phyloP scores from a whole-genome alignment of 108 stramenopile genomes.

The Phaeodactylum tricornutum region DNA sequence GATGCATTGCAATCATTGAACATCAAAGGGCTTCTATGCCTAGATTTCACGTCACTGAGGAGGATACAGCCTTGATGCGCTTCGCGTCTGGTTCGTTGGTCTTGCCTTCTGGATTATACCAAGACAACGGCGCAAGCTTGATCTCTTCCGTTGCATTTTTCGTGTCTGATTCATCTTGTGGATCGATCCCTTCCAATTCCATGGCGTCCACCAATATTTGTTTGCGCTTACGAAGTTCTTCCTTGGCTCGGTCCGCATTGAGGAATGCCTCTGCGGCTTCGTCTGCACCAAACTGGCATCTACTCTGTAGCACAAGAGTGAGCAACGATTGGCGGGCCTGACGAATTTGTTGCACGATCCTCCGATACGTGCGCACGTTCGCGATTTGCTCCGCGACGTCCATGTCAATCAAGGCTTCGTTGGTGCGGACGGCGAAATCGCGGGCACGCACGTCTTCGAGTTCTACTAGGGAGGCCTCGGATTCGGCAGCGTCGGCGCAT shows the following conservation, averaged over 20 bases:
- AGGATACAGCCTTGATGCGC: no score
- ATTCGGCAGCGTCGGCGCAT: constrained; percentile 6
- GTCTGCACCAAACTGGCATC: constrained; percentile 66
- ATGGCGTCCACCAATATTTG: constrained; percentile 59
- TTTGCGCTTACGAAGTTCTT: constrained; percentile 48
- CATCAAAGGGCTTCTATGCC: no score
- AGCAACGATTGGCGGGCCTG: constrained; percentile 47
- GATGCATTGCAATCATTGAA: no score
- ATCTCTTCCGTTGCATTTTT: neutral
- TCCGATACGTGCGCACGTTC: constrained; percentile 40
- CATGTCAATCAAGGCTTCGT: constrained; percentile 55
- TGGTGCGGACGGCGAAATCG: constrained; percentile 36
- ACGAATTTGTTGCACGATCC: constrained; percentile 47
- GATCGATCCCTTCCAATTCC: constrained; percentile 72
- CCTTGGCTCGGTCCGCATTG: constrained; percentile 13
- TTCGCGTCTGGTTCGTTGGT: no score
- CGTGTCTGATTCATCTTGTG: constrained; percentile 10
- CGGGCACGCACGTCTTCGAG: constrained; percentile 16
- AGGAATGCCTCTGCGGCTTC: constrained; percentile 58
- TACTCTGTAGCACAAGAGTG: constrained; percentile 48
- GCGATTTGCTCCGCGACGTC: constrained; percentile 47
- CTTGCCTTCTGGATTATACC: no score
- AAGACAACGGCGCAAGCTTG: neutral
- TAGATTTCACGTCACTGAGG: no score
- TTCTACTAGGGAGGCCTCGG: constrained; percentile 7